Evolutionary conservation across 108 stramenopile species (phyloP).

Genomic region (Skeletonema grethae): DNA sequence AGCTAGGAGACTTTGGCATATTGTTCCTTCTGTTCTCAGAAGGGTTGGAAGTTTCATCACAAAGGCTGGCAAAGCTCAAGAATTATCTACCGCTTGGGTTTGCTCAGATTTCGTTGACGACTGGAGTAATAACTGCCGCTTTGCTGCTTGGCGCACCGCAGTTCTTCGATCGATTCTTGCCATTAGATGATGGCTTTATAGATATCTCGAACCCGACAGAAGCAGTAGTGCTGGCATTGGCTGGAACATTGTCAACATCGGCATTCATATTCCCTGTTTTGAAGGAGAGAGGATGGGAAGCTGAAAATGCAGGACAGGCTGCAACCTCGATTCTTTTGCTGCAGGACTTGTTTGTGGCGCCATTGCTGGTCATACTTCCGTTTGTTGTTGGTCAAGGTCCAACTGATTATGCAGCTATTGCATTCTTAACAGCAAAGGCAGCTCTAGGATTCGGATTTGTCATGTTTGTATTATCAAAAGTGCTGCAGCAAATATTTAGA

Average conservation of each 20-base stretch:
- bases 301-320: slow-evolving; percentile 57
- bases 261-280: slow-evolving; percentile 78
- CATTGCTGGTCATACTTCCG: slow-evolving; percentile 69
- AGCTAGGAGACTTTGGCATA: slow-evolving; percentile 81
- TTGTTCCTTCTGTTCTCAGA: slow-evolving; percentile 77
- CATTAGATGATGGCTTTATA: slow-evolving; percentile 49
- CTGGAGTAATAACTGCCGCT: slow-evolving; percentile 53
- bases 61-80: slow-evolving; percentile 51
- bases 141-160: slow-evolving; percentile 43
- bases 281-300: slow-evolving; percentile 73
- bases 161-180: slow-evolving; percentile 39
- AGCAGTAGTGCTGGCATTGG: slow-evolving; percentile 62
- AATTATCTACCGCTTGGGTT: slow-evolving; percentile 61
- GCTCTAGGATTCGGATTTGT: slow-evolving; percentile 68
- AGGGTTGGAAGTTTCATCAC: slow-evolving; percentile 65
- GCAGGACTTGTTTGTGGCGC: slow-evolving; percentile 81
- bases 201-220: slow-evolving; percentile 61
- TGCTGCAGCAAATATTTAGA: slow-evolving; percentile 55
- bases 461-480: slow-evolving; percentile 51
- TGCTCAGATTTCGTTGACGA: slow-evolving; percentile 64
- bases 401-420: slow-evolving; percentile 62
- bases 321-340: slow-evolving; percentile 68
- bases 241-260: slow-evolving; percentile 67
- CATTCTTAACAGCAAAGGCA: slow-evolving; percentile 68
- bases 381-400: slow-evolving; percentile 59